Base-by-base conservation (phyloP, 352 stramenopile genomes). In the Globisporangium echinulatum region DNA sequence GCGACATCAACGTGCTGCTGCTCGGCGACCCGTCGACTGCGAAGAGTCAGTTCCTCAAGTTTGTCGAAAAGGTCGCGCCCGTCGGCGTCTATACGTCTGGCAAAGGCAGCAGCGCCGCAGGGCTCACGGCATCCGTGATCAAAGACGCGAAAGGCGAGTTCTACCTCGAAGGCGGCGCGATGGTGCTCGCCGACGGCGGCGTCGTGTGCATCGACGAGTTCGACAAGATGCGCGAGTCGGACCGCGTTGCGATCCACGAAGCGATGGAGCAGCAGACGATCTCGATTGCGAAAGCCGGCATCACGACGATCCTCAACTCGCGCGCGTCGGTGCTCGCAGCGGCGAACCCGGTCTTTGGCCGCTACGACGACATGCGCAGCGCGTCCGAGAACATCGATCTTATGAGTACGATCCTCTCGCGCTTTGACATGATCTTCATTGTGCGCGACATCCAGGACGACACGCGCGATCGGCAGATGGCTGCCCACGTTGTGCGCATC, bases 211-310 rank as follows among this genome's bases (percentile, higher is more conserved):
- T 99, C 75, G 97, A 99, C 71, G 97, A 99, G 72, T 98, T 98
- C 61, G 94, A 98, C 68, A 98, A 98, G 75, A 99, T 99, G 97
- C 95, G 99, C 47, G 90, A 98, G 58, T 75, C 79, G 61, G 97
- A 99, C 69, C 89, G 98, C 62, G 98, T 98, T 7, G 96, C 97
- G 4, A 99, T 99, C 67, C 98, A 99, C 82, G 95, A 98, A 67
- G 97, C 98, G 6, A 99, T 99, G 97, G 98, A 99, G 77, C 97
- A 99, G 71, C 97, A 99, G 76, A 99, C 97, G 13, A 97, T 99
- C 42, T 89, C 78, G 4, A 98, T 99, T 59, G 97, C 97, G 33
- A 99, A 99, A 71, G 98, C 97, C 5, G 97, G 97, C 14, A 99
- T 99, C 67, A 96, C 98, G 14, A 97, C 97, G 5, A 99, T 96